phyloP scores from a whole-genome alignment of 176 grass and related monocot genomes.

The Raddia distichophylla region DNA sequence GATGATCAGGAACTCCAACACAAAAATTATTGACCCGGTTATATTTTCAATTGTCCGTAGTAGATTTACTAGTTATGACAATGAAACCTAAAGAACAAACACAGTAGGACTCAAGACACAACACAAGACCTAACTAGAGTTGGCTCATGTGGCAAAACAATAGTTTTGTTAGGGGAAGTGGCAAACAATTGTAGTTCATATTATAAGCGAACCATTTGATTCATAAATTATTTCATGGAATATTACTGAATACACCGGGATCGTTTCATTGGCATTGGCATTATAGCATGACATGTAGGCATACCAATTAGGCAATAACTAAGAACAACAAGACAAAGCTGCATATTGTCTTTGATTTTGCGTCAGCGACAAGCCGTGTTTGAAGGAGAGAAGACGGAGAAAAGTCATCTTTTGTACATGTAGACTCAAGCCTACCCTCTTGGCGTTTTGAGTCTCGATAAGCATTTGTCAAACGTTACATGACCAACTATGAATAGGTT shows the following conservation, averaged over 20 bases:
- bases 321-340: conserved; percentile 12
- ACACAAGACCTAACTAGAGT: no score
- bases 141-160: no score
- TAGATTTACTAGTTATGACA: no score
- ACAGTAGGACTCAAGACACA: no score
- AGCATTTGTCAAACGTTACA: conserved; percentile 1
- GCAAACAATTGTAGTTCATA: not conserved
- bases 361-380: conserved; percentile 36
- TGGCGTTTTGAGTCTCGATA: conserved; percentile 27
- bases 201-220: not conserved
- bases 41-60: no score
- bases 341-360: conserved; percentile 31
- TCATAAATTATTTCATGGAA: not conserved
- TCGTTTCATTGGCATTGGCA: not conserved
- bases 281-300: not conserved
- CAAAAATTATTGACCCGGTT: not conserved
- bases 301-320: conserved; percentile 22
- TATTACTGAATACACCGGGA: not conserved
- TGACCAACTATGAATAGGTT: not conserved
- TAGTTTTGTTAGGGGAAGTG: no score
- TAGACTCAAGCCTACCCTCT: not conserved
- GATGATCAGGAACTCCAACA: not conserved
- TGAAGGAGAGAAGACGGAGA: conserved; percentile 30
- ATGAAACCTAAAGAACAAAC: not conserved
- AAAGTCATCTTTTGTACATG: conserved; percentile 9